Percentiles rank a stretch among this genome's conserved stretches.
These are phyloP conservation scores for Cubamyces lactineus DNA, from an alignment of 768 basidiomycete species.

Conservation along the genomic window DNA sequence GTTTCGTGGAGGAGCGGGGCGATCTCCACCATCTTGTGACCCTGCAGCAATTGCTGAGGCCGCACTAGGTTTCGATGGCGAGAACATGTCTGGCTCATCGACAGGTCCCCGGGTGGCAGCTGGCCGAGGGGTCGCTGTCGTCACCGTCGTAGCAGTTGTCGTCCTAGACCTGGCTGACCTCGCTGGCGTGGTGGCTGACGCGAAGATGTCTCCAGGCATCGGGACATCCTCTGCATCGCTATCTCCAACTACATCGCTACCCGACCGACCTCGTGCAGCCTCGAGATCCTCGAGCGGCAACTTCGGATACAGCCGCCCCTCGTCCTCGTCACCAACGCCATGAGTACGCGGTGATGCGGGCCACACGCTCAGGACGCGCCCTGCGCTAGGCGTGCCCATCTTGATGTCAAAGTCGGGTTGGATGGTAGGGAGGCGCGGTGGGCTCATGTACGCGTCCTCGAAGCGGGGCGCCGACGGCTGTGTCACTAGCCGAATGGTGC, in stretches of 20 bases:
- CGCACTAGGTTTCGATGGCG: conserved; percentile 37
- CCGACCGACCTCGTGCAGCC: conserved; percentile 12
- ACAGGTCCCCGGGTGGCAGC: conserved; percentile 38
- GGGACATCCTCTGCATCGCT: conserved; percentile 30
- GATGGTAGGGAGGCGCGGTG: conserved; percentile 69
- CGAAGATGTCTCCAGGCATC: conserved; percentile 42
- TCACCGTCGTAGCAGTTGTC: conserved; percentile 30
- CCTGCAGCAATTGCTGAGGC: not conserved
- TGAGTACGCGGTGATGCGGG: conserved; percentile 42
- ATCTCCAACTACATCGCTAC: not conserved
- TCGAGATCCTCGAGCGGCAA: conserved; percentile 39
- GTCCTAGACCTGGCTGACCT: conserved; percentile 13
- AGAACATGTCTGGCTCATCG: conserved; percentile 44
- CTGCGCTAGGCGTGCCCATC: conserved; percentile 53
- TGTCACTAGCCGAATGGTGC: conserved; percentile 52
- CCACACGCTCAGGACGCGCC: conserved; percentile 39
- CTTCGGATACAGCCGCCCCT: conserved; percentile 43
- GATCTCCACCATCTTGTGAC: not conserved
- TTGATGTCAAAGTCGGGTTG: conserved; percentile 70
- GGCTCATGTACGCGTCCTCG: conserved; percentile 37
- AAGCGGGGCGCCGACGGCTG: conserved; percentile 22
- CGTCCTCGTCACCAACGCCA: conserved; percentile 25
- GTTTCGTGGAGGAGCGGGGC: conserved; percentile 31
- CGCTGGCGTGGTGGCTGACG: conserved; percentile 21
- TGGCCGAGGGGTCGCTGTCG: conserved; percentile 33